Conservation (phyloP, 176 grass and related monocot genomes). For the Cenchrus fungigraminus region DNA sequence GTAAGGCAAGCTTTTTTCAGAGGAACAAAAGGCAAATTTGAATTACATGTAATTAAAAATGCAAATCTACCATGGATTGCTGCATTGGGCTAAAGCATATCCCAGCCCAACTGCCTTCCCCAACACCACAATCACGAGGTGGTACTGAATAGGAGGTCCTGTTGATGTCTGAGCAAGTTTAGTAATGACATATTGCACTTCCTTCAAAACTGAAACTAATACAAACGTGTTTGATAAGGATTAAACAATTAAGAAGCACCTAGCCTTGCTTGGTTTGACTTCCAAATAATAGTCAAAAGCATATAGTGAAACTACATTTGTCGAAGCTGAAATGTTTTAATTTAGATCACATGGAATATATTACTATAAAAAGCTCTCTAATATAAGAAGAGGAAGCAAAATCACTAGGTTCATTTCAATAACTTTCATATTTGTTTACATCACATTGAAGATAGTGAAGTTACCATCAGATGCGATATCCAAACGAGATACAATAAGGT, state of each 20-base stretch:
- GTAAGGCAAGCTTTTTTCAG: not conserved
- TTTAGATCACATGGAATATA: not conserved
- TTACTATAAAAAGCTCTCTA: not conserved
- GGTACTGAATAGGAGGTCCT: conserved; percentile 89
- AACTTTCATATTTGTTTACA: not conserved
- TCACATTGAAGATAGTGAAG: conserved; percentile 38
- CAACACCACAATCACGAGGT: conserved; percentile 72
- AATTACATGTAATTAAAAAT: not conserved
- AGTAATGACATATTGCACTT: conserved; percentile 11
- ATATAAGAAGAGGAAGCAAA: not conserved
- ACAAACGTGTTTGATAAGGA: not conserved
- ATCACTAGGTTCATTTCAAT: not conserved
- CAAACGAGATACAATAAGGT: conserved; percentile 84
- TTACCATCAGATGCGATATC: conserved; percentile 72
- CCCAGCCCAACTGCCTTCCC: conserved; percentile 95
- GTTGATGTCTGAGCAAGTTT: conserved; percentile 71
- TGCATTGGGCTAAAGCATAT: conserved; percentile 73
- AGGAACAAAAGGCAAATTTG: not conserved
- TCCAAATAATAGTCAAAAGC: not conserved
- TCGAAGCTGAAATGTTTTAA: not conserved
- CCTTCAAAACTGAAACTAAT: not conserved
- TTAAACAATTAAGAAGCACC: not conserved
- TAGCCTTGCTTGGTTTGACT: not conserved
- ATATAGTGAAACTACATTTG: conserved; percentile 17
- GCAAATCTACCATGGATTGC: conserved; percentile 62